Evolutionary conservation across 1,139 yeast genomes (phyloP), one percentile per base, ranked within the genome.

Genomic region (Yamadazyma membranifaciens): DNA sequence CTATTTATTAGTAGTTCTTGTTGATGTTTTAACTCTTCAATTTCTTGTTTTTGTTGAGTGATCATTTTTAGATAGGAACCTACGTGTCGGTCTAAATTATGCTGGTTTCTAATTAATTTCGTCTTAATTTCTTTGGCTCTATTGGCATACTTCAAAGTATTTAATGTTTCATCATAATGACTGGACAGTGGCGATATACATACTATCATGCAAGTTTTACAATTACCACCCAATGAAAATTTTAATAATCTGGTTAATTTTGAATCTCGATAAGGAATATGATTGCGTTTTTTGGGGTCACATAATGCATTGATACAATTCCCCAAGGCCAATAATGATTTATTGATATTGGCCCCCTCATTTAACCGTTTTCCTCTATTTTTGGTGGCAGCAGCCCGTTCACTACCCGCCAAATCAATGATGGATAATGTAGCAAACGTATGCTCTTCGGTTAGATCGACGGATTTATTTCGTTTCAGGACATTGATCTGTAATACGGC

Each of bases 141-240:
- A 57, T 88, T 81, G 0, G 97, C 97, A 59, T 89, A 91, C 57
- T 87, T 87, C 44, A 91, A 72, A 0, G 97, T 87, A 59, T 89
- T 91, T 42, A 87, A 69, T 0, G 97, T 89, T 56, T 91, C 98
- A 56, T 91, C 97, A 57, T 87, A 88, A 59, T 91, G 96, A 31
- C 73, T 75, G 27, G 87, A 78, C 47, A 89, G 84, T 0, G 97
- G 97, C 3, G 95, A 84, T 3, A 91, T 78, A 62, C 97, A 91
- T 1, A 89, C 97, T 51, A 91, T 87, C 97, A 91, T 91, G 4
- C 88, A 92, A 0, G 98, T 91, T 59, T 87, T 85, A 63, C 97
- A 89, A 57, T 88, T 87, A 0, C 97, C 97, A 4, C 96, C 96
- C n/a, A 91, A 68, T 0, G 96, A 88, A 57, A 87, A 88, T 56